Conservation (phyloP, 1,139 yeast species). For the Protomyces arabidopsidicola region DNA sequence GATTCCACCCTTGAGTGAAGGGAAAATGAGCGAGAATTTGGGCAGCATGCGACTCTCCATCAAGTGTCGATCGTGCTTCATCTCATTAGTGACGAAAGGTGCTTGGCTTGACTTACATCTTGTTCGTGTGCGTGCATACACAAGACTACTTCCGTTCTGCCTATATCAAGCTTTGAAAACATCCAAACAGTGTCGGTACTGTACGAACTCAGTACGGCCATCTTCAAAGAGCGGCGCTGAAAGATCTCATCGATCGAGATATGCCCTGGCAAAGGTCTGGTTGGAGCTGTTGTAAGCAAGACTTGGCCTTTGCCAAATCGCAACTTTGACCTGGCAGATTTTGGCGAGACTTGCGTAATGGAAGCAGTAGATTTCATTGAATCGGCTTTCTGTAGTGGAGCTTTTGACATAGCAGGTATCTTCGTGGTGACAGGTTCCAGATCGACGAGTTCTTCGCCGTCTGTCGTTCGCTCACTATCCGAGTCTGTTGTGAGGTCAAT, state of each 20-base stretch:
- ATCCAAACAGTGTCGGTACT: conserved; percentile 29
- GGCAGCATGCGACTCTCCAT: not conserved
- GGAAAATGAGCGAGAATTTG: conserved; percentile 15
- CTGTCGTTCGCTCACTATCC: not conserved
- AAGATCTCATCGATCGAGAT: conserved; percentile 33
- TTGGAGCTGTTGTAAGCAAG: conserved; percentile 32
- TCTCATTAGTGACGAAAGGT: not conserved
- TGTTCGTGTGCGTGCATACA: conserved; percentile 30
- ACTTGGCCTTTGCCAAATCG: conserved; percentile 32
- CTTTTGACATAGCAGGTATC: too few species aligned
- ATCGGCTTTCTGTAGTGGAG: too few species aligned
- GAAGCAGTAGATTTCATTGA: too few species aligned
- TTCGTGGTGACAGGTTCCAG: not conserved
- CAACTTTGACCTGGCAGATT: not conserved
- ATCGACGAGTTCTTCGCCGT: not conserved
- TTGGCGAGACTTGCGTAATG: not conserved
- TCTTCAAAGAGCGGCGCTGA: conserved; percentile 29
- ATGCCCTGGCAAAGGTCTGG: conserved; percentile 28
- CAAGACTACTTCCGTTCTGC: conserved; percentile 27
- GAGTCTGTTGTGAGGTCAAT: not conserved
- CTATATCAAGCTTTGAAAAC: conserved; percentile 23
- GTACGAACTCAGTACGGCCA: conserved; percentile 33
- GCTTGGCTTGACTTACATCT: conserved; percentile 12
- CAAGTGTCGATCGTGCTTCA: not conserved
- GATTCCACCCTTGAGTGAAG: conserved; percentile 24